Base-by-base conservation (phyloP, 2,329 filamentous ascomycete genomes). In the Pseudohalonectria lignicola region DNA sequence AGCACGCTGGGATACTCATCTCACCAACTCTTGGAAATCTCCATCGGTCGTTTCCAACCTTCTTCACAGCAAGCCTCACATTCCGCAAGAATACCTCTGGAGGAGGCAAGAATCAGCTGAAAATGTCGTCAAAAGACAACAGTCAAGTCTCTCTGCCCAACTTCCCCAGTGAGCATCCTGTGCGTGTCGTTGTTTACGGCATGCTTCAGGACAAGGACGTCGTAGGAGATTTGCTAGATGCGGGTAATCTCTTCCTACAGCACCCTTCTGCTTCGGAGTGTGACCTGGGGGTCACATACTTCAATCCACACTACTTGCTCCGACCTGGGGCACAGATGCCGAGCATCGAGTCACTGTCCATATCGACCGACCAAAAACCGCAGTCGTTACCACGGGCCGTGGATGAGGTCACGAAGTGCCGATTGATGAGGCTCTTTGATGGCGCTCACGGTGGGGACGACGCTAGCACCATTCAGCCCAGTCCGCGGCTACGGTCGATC, bases 241-340 rank as follows among this genome's bases (percentile, higher is more conserved):
- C 41, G n/a, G 33, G n/a, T n/a, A 30, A 33, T 25, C 29, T 44
- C 8, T 44, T 36, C 34, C 36, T 42, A 21, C 42, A 44, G 32
- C 40, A 36, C 18, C 45, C 45, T n/a, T 15, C 34, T 18, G 23
- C 31, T 10, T 34, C 20, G 11, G 42, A 46, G 29, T 44, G 41
- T 34, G 41, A 43, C 31, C 36, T 34, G 19, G 36, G 35, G 23
- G 41, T 43, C 31, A 31, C 21, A 16, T 47, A 43, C 36, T n/a
- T 43, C 18, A 47, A 47, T 29, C 45, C 43, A 31, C 32, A 36
- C 32, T 43, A 41, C 30, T 39, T 47, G n/a, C 39, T 41, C 15
- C 41, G 21, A n/a, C 43, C 43, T 16, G 45, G 43, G 23, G 36
- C 31, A 31, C 34, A 42, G 10, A 43, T 47, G 43, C 45, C 45